Conservation (phyloP, 306 rosid species). For the Castanea sativa region DNA sequence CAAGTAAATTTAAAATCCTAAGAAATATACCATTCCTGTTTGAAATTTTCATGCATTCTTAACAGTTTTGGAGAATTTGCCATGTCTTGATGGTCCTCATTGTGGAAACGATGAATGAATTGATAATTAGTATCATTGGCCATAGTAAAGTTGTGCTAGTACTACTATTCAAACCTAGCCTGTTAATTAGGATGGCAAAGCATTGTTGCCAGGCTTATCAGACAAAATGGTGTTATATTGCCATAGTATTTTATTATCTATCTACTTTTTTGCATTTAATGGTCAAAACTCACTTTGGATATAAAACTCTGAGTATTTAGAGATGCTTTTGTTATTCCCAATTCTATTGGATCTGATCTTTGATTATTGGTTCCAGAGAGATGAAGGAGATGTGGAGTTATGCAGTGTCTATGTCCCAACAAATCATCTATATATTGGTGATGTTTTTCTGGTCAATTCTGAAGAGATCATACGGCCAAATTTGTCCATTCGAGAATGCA, state of each 20-base stretch:
- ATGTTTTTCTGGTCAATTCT: conserved; percentile 70
- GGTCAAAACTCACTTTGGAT: background rate
- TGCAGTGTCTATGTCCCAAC: conserved; percentile 92
- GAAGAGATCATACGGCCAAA: conserved; percentile 80
- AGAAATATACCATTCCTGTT: background rate
- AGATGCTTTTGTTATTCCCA: background rate
- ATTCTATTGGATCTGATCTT: background rate
- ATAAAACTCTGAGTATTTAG: too few relatives aligned
- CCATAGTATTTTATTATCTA: background rate
- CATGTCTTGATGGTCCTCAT: background rate
- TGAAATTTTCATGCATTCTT: background rate
- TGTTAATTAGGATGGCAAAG: background rate
- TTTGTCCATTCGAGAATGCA: conserved; percentile 85
- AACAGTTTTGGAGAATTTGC: background rate
- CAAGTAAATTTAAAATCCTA: background rate
- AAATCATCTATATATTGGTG: conserved; percentile 83
- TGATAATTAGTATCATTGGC: background rate
- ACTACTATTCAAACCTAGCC: background rate
- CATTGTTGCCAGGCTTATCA: background rate
- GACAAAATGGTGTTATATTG: background rate
- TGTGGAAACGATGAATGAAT: background rate
- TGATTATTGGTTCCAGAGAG: conserved; percentile 42
- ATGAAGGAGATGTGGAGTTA: conserved; percentile 75
- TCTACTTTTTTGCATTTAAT: background rate
- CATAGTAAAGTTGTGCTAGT: background rate